A percentile compares a stretch with the other conserved stretches of the same genome.
These are phyloP conservation scores for Jatropha curcas DNA, from an alignment of 345 rosid species.

Conservation along the genomic window DNA sequence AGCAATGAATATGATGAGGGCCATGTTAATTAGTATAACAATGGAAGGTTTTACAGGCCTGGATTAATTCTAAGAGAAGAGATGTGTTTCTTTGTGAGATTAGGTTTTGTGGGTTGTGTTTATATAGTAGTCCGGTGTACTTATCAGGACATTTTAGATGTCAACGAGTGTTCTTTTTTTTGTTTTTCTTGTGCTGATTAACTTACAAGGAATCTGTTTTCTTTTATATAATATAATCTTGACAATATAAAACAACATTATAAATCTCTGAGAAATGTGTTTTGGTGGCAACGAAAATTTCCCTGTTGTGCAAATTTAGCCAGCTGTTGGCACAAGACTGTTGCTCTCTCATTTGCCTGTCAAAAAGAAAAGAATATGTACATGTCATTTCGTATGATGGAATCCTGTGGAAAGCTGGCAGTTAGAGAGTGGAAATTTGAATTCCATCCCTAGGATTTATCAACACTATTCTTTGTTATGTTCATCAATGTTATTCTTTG, in stretches of 20 bases:
- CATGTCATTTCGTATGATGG: too few species aligned
- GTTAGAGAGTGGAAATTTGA: neutral
- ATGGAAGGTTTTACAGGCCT: too few species aligned
- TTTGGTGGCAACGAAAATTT: constrained; percentile 12
- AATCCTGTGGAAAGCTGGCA: neutral
- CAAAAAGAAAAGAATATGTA: too few species aligned
- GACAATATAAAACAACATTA: neutral
- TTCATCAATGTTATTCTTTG: too few species aligned
- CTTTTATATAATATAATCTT: neutral
- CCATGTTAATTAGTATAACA: too few species aligned
- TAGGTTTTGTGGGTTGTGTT: neutral
- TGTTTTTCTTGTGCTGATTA: neutral
- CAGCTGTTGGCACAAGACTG: neutral
- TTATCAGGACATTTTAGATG: neutral
- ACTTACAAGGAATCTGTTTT: neutral
- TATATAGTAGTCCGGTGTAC: neutral
- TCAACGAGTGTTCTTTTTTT: neutral
- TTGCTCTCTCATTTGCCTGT: too few species aligned
- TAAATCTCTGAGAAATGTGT: neutral
- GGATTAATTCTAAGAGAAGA: too few species aligned
- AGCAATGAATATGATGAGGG: constrained; percentile 22
- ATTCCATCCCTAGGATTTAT: neutral
- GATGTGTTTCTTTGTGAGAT: neutral
- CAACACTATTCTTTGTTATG: neutral
- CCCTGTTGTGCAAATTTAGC: too few species aligned